Conservation (phyloP, 768 basidiomycete species). For the Hygrophoropsis aurantiaca region DNA sequence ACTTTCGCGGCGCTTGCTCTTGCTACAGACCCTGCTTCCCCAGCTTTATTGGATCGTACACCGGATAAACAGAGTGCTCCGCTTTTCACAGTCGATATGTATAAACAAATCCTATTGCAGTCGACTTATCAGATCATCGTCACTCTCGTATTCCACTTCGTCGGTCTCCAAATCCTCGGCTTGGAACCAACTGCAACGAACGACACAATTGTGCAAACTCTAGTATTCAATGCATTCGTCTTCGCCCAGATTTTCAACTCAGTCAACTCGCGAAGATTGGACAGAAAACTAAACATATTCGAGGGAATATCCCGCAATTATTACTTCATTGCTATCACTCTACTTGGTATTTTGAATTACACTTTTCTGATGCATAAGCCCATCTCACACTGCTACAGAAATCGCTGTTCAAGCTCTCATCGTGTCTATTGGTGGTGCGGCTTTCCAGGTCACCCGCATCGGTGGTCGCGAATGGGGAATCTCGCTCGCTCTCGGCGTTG, state of each 20-base stretch:
- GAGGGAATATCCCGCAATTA: constrained; percentile 76
- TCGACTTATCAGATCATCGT: constrained; percentile 82
- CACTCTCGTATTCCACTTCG: constrained; percentile 89
- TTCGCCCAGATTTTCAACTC: constrained; percentile 98
- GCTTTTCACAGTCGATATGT: constrained; percentile 90
- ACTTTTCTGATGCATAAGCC: neutral
- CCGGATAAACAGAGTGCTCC: constrained; percentile 90
- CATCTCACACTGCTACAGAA: constrained; percentile 48
- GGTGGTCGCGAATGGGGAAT: constrained; percentile 91
- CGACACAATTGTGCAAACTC: constrained; percentile 63
- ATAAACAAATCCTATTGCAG: constrained; percentile 93
- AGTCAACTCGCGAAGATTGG: constrained; percentile 86
- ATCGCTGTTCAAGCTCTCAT: constrained; percentile 84
- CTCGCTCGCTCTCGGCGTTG: constrained; percentile 80
- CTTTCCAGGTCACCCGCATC: constrained; percentile 85
- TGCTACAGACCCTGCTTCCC: constrained; percentile 92
- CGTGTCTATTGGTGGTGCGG: constrained; percentile 87
- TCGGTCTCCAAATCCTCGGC: constrained; percentile 70
- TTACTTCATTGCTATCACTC: constrained; percentile 83
- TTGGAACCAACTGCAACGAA: constrained; percentile 36
- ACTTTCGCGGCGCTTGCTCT: constrained; percentile 97
- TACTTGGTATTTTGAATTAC: constrained; percentile 62
- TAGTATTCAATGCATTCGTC: constrained; percentile 98
- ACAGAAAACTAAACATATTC: constrained; percentile 85
- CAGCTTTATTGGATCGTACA: constrained; percentile 77